Percentiles rank a stretch among this genome's conserved stretches.
phyloP scores from a whole-genome alignment of 495 filamentous ascomycete species.

The Parathielavia hyrcaniae region DNA sequence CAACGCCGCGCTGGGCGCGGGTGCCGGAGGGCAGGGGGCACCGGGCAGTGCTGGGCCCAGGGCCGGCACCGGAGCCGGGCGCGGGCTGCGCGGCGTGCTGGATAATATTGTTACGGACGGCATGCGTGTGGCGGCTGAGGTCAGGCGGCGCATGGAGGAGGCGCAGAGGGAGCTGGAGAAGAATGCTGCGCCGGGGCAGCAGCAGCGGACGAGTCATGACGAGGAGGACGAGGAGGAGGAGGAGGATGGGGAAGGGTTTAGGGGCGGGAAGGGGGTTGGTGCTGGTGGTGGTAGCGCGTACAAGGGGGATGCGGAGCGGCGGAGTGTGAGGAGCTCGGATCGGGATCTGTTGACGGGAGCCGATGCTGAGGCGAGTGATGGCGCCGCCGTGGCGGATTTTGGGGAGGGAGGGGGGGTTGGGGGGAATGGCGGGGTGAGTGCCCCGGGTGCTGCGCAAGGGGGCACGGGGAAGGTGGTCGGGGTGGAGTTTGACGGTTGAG shows the following conservation, averaged over 20 bases:
- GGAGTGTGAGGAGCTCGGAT: conserved; percentile 64
- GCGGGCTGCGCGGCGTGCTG: conserved; percentile 82
- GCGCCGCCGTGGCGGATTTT: conserved; percentile 18
- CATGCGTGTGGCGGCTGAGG: conserved; percentile 89
- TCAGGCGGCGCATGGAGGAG: conserved; percentile 86
- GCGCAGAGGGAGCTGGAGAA: conserved; percentile 78
- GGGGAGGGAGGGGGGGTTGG: conserved; percentile 21
- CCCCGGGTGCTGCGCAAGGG: conserved; percentile 6
- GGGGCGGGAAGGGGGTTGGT: neutral
- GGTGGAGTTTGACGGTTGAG: conserved; percentile 35
- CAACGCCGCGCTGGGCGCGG: conserved; percentile 28
- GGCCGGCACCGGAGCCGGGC: conserved; percentile 46
- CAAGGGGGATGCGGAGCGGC: conserved; percentile 43
- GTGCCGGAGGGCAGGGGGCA: neutral
- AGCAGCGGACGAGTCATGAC: conserved; percentile 48
- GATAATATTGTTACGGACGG: conserved; percentile 97
- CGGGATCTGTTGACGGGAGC: conserved; percentile 72
- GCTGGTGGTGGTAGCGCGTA: conserved; percentile 28
- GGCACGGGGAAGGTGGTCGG: conserved; percentile 33
- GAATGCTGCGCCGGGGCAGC: conserved; percentile 57
- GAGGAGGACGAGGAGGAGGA: conserved; percentile 72
- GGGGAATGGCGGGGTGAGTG: conserved; percentile 24
- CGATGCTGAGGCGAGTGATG: conserved; percentile 57
- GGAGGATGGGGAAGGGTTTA: conserved; percentile 34
- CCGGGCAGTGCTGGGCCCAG: neutral